These are phyloP conservation scores for Saccharomycopsis amapae DNA, from an alignment of 805 yeast genomes.

Conservation along the genomic window DNA sequence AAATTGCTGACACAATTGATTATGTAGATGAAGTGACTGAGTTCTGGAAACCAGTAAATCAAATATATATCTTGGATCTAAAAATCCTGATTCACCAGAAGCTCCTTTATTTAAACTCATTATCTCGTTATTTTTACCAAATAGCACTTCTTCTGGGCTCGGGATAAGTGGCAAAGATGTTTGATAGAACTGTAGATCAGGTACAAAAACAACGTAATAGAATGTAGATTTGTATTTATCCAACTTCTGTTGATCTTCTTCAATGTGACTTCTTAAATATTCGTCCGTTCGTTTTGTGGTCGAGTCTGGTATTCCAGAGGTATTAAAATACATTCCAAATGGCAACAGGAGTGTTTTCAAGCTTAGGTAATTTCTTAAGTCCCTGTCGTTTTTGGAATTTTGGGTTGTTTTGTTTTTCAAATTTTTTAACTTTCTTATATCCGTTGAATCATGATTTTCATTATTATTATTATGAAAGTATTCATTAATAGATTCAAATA, in stretches of 20 bases:
- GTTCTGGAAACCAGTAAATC: constrained; percentile 17
- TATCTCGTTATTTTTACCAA: too few species aligned
- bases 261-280: constrained; percentile 6
- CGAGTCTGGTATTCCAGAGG: background rate
- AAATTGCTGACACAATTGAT: constrained; percentile 11
- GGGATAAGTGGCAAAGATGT: constrained; percentile 20
- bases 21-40: constrained; percentile 17
- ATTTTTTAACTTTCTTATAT: constrained; percentile 1
- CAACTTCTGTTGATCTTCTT: constrained; percentile 11
- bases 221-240: constrained; percentile 16
- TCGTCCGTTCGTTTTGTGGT: constrained; percentile 5
- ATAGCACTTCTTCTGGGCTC: background rate
- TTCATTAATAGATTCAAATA: constrained; percentile 16
- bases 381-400: background rate
- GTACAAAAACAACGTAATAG: constrained; percentile 17
- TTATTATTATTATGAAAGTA: constrained; percentile 9
- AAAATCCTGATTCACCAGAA: constrained; percentile 17
- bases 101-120: background rate
- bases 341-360: constrained; percentile 12
- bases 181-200: constrained; percentile 17
- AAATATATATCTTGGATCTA: constrained; percentile 19
- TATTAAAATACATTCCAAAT: constrained; percentile 16
- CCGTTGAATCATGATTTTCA: background rate
- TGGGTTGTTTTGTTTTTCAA: background rate
- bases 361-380: constrained; percentile 1